These are phyloP conservation scores for Erysimum cheiranthoides DNA, from an alignment of 345 rosid genomes.

Conservation along the genomic window DNA sequence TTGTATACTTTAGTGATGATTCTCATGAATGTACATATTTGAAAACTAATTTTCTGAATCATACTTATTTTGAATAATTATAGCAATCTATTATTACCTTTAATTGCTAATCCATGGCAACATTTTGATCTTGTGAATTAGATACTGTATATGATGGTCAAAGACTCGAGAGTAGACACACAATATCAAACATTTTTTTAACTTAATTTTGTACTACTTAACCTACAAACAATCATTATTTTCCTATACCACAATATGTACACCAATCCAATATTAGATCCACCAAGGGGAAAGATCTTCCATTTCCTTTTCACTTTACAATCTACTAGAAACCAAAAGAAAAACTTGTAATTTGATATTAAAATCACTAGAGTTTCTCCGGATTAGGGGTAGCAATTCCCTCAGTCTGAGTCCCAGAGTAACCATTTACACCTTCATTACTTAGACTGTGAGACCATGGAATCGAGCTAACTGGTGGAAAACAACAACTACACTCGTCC, in stretches of 20 bases:
- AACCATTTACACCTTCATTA: slow-evolving; percentile 8
- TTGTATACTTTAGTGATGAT: background rate
- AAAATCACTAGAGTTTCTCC: slow-evolving; percentile 40
- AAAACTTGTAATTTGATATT: background rate
- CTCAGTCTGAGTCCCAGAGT: slow-evolving; percentile 19
- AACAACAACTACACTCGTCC: slow-evolving; percentile 62
- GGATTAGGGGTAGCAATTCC: slow-evolving; percentile 40
- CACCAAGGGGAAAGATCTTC: slow-evolving; percentile 28
- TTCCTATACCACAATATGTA: slow-evolving; percentile 31
- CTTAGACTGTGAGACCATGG: slow-evolving; percentile 52
- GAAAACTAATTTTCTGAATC: no score
- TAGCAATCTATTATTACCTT: background rate
- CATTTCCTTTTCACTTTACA: slow-evolving; percentile 29
- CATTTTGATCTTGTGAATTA: background rate
- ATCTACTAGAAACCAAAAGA: background rate
- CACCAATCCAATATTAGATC: slow-evolving; percentile 33
- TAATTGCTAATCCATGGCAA: background rate
- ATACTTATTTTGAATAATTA: no score
- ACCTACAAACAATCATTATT: slow-evolving; percentile 33
- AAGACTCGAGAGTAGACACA: background rate
- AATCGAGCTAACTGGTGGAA: slow-evolving; percentile 63
- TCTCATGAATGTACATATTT: background rate
- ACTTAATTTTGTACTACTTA: background rate
- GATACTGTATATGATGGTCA: background rate
- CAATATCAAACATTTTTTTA: background rate